Percentiles rank a stretch among this genome's conserved stretches.
Evolutionary conservation across 177 flowering plant species (phyloP).

Genomic region (Vitis hybrid): DNA sequence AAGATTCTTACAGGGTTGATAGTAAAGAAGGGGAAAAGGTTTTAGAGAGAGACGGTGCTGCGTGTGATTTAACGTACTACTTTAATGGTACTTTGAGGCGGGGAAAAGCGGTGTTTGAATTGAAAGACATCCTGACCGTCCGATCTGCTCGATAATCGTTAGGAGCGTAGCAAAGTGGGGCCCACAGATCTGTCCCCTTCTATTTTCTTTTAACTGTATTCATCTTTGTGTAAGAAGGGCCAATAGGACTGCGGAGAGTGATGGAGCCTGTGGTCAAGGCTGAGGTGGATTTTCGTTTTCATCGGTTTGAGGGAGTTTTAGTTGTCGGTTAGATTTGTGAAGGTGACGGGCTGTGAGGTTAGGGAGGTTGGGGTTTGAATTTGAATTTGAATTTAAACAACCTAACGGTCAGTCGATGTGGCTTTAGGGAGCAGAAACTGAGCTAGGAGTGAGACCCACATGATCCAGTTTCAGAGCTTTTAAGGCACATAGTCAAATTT

Average conservation of each 20-base stretch:
- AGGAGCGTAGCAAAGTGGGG: conserved; percentile 36
- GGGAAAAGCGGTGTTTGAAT: conserved; percentile 37
- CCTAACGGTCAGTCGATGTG: conserved; percentile 33
- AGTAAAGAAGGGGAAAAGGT: conserved; percentile 11
- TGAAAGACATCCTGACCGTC: conserved; percentile 38
- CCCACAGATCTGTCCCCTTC: conserved; percentile 2
- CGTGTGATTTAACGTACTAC: not conserved
- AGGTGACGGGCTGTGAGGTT: conserved; percentile 15
- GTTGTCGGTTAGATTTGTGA: conserved; percentile 1
- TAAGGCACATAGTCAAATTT: not conserved
- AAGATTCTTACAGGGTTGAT: not conserved
- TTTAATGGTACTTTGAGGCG: conserved; percentile 30
- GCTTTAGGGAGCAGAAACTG: not conserved
- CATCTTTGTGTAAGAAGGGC: not conserved
- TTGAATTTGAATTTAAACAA: conserved; percentile 20
- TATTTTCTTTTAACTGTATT: too few species aligned
- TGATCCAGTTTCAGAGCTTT: too few species aligned
- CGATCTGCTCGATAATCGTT: conserved; percentile 35
- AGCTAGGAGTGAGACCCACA: too few species aligned
- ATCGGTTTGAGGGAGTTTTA: not conserved
- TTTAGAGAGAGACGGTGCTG: not conserved
- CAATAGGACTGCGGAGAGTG: not conserved
- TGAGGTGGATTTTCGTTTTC: not conserved
- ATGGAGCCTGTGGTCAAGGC: not conserved
- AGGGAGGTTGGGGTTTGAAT: conserved; percentile 17